Evolutionary conservation across 2,329 filamentous ascomycete species (phyloP), one percentile per base, ranked within the genome.

Genomic region (Chaetomiaceae sp.): DNA sequence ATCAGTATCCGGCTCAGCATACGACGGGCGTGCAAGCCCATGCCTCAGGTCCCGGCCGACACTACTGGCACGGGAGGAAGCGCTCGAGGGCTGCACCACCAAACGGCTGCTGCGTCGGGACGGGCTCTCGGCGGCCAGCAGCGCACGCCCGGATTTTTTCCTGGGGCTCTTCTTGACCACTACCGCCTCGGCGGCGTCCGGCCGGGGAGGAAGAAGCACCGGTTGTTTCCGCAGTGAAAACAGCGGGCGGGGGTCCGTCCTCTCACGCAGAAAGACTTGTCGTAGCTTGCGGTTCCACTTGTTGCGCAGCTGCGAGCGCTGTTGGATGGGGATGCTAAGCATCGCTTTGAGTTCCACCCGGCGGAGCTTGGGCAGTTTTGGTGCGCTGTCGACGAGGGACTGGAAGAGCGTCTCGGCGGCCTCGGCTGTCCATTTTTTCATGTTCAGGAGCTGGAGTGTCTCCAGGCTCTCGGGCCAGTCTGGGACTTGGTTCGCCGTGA

Each of bases 311-410:
- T 78, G 77, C 16, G 87, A 87, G 37, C 92, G 82, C 63, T 89
- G 82, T 55, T 89, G 84, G 88, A 90, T 96, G 10, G 86, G 83
- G 40, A 83, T 79, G 62, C 91, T 82, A 42, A 96, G 73, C 66
- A 89, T 92, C 1, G 86, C 84, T 61, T 85, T 87, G 58, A 96
- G 79, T 1, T 79, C 76, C 10, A 96, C 71, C 38, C 77, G 74
- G 8, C 89, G 83, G 20, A 97, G 76, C 51, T 82, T 71, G 0
- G 76, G 79, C 19, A 97, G 66, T 3, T 77, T 68, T 1, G 76
- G 71, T 0, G 90, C 89, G 44, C 80, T 82, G 51, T 90, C 77
- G 19, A 92, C 78, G 2, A 97, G 73, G 14, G 89, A 93, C 35
- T 80, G 77, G 59, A 96, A 87, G 60, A 96, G 88, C 51, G 81